These are phyloP conservation scores for Malassezia yamatoensis DNA, from an alignment of 1,284 basidiomycete species.

Conservation along the genomic window DNA sequence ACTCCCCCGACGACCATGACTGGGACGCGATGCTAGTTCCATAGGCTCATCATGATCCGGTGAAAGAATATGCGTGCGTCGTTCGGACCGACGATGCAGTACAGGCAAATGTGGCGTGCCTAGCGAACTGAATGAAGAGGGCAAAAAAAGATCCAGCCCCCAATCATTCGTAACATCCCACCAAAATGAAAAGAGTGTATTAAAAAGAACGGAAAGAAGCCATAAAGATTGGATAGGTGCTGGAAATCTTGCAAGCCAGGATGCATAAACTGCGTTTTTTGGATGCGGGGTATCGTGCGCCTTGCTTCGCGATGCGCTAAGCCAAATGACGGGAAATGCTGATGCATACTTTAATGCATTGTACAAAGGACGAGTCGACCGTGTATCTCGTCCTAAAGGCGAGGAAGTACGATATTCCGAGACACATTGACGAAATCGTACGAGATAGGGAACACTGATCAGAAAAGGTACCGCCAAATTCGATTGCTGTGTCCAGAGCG, in stretches of 20 bases:
- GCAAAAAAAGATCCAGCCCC: conserved; percentile 69
- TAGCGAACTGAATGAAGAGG: conserved; percentile 2
- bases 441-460: conserved; percentile 80
- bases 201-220: conserved; percentile 73
- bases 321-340: conserved; percentile 89
- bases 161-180: conserved; percentile 99
- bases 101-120: background rate
- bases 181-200: conserved; percentile 93
- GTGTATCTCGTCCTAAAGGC: conserved; percentile 3
- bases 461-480: conserved; percentile 60
- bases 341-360: conserved; percentile 95
- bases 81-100: conserved; percentile 11
- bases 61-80: background rate
- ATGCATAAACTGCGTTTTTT: background rate
- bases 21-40: background rate
- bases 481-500: conserved; percentile 39
- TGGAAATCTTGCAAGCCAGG: background rate
- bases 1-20: conserved; percentile 9
- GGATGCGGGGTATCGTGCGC: conserved; percentile 1
- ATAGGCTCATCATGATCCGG: background rate
- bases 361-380: conserved; percentile 58
- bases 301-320: conserved; percentile 31
- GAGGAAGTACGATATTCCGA: conserved; percentile 60
- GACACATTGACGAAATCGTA: conserved; percentile 86
- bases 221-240: conserved; percentile 50